Conservation (phyloP, 371 early-diverging fungal genomes). For the Zychaea mexicana region DNA sequence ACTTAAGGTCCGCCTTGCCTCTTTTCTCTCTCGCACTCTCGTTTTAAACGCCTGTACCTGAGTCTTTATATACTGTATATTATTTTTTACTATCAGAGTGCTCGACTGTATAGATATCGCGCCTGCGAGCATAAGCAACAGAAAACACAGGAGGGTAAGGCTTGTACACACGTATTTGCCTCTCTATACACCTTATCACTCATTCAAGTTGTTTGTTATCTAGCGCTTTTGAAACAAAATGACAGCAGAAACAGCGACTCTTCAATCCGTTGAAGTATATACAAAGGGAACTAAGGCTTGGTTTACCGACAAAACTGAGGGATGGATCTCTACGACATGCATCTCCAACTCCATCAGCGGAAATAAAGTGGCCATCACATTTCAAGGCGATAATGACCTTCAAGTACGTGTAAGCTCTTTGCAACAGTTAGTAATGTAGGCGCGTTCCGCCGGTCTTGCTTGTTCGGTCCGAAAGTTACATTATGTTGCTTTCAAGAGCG, state of each 20-base stretch:
- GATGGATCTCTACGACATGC: constrained; percentile 77
- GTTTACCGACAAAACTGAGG: constrained; percentile 83
- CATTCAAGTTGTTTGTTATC: background rate
- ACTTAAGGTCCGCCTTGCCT: no score
- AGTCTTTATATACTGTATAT: no score
- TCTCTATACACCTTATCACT: no score
- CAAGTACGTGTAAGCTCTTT: constrained; percentile 30
- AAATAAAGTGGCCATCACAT: constrained; percentile 53
- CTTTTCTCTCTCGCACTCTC: no score
- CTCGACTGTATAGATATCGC: no score
- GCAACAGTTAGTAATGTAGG: background rate
- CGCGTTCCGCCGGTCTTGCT: background rate
- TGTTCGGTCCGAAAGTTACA: background rate
- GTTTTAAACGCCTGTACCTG: no score
- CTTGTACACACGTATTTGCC: no score
- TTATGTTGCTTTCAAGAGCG: background rate
- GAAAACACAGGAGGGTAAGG: no score
- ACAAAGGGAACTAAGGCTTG: constrained; percentile 81
- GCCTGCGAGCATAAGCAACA: no score
- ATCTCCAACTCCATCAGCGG: constrained; percentile 49
- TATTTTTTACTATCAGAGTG: no score
- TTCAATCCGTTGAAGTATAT: constrained; percentile 58
- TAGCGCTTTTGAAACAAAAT: background rate
- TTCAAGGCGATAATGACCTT: constrained; percentile 61
- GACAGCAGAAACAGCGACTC: constrained; percentile 11